phyloP scores from a whole-genome alignment of 306 rosid genomes.

The Hippophae gyantsensis region DNA sequence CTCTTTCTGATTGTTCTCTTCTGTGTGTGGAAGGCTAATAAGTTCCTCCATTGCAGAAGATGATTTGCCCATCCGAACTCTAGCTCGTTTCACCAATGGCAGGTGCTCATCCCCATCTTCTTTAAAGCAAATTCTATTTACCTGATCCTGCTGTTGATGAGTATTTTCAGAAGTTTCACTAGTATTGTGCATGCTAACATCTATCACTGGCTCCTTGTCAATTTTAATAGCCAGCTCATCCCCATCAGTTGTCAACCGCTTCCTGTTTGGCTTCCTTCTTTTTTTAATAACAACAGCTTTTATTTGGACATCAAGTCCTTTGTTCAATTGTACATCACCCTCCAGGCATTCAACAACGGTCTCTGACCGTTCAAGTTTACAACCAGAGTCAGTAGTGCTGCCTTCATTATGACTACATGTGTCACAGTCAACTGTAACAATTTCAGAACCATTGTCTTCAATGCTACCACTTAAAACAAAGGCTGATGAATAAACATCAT shows the following conservation, averaged over 20 bases:
- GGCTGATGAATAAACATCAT: conserved; percentile 47
- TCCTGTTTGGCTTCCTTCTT: conserved; percentile 82
- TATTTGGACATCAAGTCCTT: conserved; percentile 55
- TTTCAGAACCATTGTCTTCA: conserved; percentile 65
- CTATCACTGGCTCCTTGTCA: conserved; percentile 40
- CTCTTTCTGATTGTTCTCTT: conserved; percentile 42
- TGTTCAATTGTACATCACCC: conserved; percentile 49
- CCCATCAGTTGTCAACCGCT: conserved; percentile 45
- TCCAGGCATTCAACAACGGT: conserved; percentile 42
- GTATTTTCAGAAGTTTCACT: conserved; percentile 38
- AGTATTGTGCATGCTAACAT: conserved; percentile 25
- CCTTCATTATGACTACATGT: conserved; percentile 62
- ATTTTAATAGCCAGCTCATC: conserved; percentile 27
- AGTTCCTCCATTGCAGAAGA: conserved; percentile 46
- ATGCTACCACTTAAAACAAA: conserved; percentile 49
- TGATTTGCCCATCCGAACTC: conserved; percentile 83
- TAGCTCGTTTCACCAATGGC: conserved; percentile 84
- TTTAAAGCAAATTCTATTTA: conserved; percentile 38
- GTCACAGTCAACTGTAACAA: conserved; percentile 65
- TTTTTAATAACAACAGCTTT: conserved; percentile 53
- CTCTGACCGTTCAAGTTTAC: conserved; percentile 46
- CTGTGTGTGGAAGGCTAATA: conserved; percentile 26
- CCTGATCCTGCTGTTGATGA: conserved; percentile 23
- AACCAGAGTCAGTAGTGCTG: conserved; percentile 58
- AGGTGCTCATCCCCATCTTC: conserved; percentile 91